A percentile compares a stretch with the other conserved stretches of the same genome.
Evolutionary conservation across 2,329 filamentous ascomycete species (phyloP).

Genomic region (Talaromyces pinophilus): DNA sequence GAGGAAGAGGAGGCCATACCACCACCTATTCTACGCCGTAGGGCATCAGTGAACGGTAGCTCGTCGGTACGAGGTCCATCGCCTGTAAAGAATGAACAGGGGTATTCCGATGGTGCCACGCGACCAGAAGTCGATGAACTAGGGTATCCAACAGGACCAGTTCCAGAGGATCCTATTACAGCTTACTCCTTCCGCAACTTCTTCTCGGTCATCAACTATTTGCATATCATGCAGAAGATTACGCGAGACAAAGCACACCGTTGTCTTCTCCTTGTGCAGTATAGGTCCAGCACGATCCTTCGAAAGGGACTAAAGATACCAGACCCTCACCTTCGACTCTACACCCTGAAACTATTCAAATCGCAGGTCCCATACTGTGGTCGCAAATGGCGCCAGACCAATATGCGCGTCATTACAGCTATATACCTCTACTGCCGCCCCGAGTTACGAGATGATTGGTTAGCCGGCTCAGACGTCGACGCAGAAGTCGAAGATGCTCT

Average conservation of each 20-base stretch:
- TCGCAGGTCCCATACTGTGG: slow-evolving; percentile 98
- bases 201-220: slow-evolving; percentile 90
- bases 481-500: slow-evolving; percentile 90
- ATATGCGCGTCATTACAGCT: slow-evolving; percentile 98
- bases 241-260: slow-evolving; percentile 95
- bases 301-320: slow-evolving; percentile 90
- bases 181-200: slow-evolving; percentile 92
- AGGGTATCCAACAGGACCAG: slow-evolving; percentile 71
- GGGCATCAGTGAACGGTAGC: slow-evolving; percentile 36
- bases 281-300: slow-evolving; percentile 90
- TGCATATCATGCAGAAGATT: slow-evolving; percentile 95
- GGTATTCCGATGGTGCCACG: slow-evolving; percentile 32
- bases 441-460: slow-evolving; percentile 92
- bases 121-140: slow-evolving; percentile 76
- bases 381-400: slow-evolving; percentile 94
- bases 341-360: slow-evolving; percentile 98
- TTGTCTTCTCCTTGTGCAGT: slow-evolving; percentile 88
- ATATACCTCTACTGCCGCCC: slow-evolving; percentile 93
- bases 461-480: slow-evolving; percentile 85
- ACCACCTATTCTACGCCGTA: slow-evolving; percentile 73
- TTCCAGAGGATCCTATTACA: slow-evolving; percentile 73
- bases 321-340: slow-evolving; percentile 81
- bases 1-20: slow-evolving; percentile 74
- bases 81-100: slow-evolving; percentile 30
- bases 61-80: slow-evolving; percentile 31